Conservation (phyloP, 345 rosid genomes). For the Anastatica hierochuntica region DNA sequence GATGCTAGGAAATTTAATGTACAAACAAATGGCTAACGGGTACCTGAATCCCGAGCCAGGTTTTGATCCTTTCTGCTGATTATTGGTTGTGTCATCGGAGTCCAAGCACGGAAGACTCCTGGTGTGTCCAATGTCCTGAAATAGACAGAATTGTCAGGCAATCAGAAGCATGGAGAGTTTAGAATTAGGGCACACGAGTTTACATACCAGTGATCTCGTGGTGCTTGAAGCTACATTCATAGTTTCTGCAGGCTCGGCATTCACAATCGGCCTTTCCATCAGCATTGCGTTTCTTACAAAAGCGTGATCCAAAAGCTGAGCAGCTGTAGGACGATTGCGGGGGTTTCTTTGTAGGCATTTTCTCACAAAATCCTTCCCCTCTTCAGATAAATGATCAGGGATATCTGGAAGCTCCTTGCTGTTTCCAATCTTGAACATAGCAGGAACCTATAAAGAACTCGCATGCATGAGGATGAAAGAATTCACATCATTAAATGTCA, state of each 20-base stretch:
- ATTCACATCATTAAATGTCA: background rate
- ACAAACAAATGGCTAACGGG: slow-evolving; percentile 3
- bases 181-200: background rate
- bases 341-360: slow-evolving; percentile 66
- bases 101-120: slow-evolving; percentile 37
- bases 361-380: slow-evolving; percentile 68
- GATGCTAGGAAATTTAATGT: background rate
- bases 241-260: slow-evolving; percentile 33
- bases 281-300: slow-evolving; percentile 52
- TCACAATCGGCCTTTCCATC: slow-evolving; percentile 41
- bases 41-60: slow-evolving; percentile 40
- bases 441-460: slow-evolving; percentile 42
- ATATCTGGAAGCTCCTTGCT: slow-evolving; percentile 78
- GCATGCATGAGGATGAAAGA: background rate
- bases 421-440: slow-evolving; percentile 85
- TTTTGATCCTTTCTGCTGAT: slow-evolving; percentile 39
- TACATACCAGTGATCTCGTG: slow-evolving; percentile 50
- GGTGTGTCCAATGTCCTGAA: slow-evolving; percentile 42
- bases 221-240: slow-evolving; percentile 32
- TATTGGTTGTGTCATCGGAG: slow-evolving; percentile 34
- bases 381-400: slow-evolving; percentile 66
- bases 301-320: slow-evolving; percentile 53
- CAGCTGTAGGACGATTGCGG: slow-evolving; percentile 49
- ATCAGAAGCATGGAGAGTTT: background rate
- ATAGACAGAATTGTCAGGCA: slow-evolving; percentile 23